Conservation (phyloP, 805 yeast genomes). For the Hanseniaspora meyeri region DNA sequence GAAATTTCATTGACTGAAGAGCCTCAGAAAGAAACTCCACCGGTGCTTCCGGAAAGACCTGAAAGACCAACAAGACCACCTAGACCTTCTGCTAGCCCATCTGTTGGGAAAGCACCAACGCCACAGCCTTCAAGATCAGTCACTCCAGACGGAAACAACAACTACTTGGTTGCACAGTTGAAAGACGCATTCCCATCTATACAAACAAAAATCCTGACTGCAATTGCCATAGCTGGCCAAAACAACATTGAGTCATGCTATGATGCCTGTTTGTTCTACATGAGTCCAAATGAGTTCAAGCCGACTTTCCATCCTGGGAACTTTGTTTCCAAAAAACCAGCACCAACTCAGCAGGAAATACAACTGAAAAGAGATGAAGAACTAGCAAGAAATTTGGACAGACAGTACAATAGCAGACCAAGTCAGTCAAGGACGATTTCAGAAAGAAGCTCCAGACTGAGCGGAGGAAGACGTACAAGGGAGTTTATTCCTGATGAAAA, state of each 20-base stretch:
- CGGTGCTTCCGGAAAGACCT: slow-evolving; percentile 1
- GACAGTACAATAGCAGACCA: slow-evolving; percentile 35
- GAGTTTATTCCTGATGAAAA: slow-evolving; percentile 20
- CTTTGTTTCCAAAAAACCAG: slow-evolving; percentile 13
- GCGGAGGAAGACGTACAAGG: slow-evolving; percentile 23
- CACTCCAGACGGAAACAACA: slow-evolving; percentile 15
- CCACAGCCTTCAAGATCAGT: slow-evolving; percentile 10
- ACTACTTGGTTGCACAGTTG: slow-evolving; percentile 36
- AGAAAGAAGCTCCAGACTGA: not conserved
- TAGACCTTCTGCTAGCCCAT: slow-evolving; percentile 16
- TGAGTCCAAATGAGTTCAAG: slow-evolving; percentile 42
- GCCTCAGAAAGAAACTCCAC: not conserved
- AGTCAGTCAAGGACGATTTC: slow-evolving; percentile 13
- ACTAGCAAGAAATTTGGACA: slow-evolving; percentile 69
- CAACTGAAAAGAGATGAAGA: slow-evolving; percentile 64
- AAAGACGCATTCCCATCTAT: slow-evolving; percentile 76
- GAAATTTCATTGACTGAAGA: slow-evolving; percentile 3
- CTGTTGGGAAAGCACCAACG: slow-evolving; percentile 6
- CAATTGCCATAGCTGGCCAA: slow-evolving; percentile 73
- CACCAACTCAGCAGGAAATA: slow-evolving; percentile 22
- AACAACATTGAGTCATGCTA: slow-evolving; percentile 78
- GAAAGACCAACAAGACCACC: slow-evolving; percentile 19
- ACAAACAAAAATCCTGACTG: slow-evolving; percentile 59
- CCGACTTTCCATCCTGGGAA: slow-evolving; percentile 20
- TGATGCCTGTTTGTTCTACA: slow-evolving; percentile 67